Conservation (phyloP, 2,329 filamentous ascomycete species). For the Cercospora sp. region DNA sequence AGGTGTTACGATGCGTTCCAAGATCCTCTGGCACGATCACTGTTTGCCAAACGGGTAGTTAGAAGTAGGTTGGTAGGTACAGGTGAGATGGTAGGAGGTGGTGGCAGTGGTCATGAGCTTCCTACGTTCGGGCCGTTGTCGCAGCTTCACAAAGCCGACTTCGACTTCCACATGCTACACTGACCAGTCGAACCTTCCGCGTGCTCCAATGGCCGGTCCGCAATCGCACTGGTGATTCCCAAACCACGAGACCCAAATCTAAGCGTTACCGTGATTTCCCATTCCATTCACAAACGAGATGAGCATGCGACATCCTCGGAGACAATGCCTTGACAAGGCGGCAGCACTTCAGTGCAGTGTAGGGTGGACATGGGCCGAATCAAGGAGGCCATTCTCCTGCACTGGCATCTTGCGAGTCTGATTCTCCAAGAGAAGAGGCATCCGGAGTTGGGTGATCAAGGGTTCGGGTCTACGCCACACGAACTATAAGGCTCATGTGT, state of each 20-base stretch:
- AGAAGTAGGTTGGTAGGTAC: not conserved
- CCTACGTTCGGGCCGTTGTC: not conserved
- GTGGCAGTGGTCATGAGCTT: not conserved
- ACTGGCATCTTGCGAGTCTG: not conserved
- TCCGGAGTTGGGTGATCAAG: not conserved
- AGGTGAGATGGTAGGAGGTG: not conserved
- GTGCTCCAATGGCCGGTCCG: not conserved
- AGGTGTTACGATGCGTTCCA: not conserved
- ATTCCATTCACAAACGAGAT: not conserved
- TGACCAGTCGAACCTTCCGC: conserved; percentile 3
- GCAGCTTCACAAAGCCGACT: not conserved
- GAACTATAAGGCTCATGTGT: not conserved
- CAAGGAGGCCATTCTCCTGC: not conserved
- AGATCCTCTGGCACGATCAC: not conserved
- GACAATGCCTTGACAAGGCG: conserved; percentile 29
- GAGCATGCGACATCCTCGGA: conserved; percentile 16
- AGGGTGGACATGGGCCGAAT: not conserved
- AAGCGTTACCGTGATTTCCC: not conserved
- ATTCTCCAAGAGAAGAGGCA: not conserved
- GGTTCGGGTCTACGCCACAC: not conserved
- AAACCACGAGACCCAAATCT: not conserved
- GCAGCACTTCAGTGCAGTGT: conserved; percentile 28
- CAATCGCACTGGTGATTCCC: not conserved
- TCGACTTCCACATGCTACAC: conserved; percentile 3
- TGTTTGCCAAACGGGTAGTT: not conserved